Evolutionary conservation across 2,329 filamentous ascomycete species (phyloP), one percentile per base, ranked within the genome.

Genomic region (Elsinoe australis): DNA sequence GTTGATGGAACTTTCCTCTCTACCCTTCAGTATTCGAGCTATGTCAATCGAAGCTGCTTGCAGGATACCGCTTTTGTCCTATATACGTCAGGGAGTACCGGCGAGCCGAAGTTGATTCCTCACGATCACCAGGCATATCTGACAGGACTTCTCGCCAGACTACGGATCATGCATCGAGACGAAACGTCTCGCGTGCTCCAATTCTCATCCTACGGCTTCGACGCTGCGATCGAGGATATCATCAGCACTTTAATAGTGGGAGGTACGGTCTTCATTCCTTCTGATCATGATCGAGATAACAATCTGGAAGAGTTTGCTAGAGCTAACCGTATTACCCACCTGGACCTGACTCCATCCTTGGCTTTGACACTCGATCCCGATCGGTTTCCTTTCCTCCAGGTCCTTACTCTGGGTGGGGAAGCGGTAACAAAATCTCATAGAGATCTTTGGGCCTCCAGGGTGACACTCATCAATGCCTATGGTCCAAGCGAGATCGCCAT

Each of bases 221-320:
- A 56, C 24, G 47, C 51, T 0, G 51, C 52, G 1, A 51, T 54
- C 26, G 49, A 54, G 48, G 55, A 56, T 19, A 54, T 56, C n/a
- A 52, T 55, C 36, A 49, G 47, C 5, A 56, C 55, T 3, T 36
- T 57, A 6, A 47, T 49, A 9, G 49, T 46, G 7, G 57, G 57
- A 4, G 54, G 52, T 4, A 54, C 51, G 3, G 33, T 59, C 10
- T 59, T 56, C 36, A 46, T 56, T 3, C 56, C 56, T 2, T 52
- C 49, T 8, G 54, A 56, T 1, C 38, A 51, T 9, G 48, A 57
- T 15, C 52, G 52, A 10, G 26, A 54, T n/a, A 51, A 50, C 1
- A 47, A 53, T 41, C 32, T 49, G 1, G 50, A 51, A 38, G 21
- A 32, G 8, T 51, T 49, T 19, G 51, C 55, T 22, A 45, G 53